Evolutionary conservation across 331 rosid genomes (phyloP).

Genomic region (Acacia concinna): DNA sequence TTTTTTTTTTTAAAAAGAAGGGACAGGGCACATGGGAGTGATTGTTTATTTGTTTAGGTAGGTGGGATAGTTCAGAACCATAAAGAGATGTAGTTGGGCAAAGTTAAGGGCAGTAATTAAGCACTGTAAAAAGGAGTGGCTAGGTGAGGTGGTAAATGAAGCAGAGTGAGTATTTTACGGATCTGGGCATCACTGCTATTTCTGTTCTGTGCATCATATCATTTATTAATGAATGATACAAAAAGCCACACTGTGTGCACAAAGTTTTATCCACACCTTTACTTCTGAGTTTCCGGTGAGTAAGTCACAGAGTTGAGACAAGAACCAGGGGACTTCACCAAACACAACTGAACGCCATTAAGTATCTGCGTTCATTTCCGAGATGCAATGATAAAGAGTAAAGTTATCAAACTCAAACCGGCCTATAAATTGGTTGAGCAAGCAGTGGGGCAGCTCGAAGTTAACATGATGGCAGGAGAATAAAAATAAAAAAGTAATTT

Average conservation of each 20-base stretch:
- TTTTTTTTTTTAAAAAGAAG: neutral
- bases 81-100: conserved; percentile 31
- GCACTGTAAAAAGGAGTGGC: neutral
- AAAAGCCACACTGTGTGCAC: neutral
- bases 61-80: conserved; percentile 35
- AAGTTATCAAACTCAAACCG: no score
- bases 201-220: neutral
- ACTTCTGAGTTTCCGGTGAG: neutral
- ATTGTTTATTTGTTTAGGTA: conserved; percentile 20
- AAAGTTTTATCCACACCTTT: neutral
- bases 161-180: neutral
- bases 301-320: neutral
- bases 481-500: no score
- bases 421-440: no score
- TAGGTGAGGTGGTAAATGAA: neutral
- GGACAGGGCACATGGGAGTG: neutral
- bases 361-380: neutral
- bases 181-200: conserved; percentile 2
- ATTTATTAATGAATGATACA: neutral
- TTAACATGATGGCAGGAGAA: no score
- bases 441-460: no score
- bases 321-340: neutral
- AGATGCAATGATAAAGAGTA: no score
- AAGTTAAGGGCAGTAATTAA: neutral
- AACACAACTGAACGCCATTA: neutral